These are phyloP conservation scores for Eucalyptus albens DNA, from an alignment of 345 rosid genomes.

Conservation along the genomic window DNA sequence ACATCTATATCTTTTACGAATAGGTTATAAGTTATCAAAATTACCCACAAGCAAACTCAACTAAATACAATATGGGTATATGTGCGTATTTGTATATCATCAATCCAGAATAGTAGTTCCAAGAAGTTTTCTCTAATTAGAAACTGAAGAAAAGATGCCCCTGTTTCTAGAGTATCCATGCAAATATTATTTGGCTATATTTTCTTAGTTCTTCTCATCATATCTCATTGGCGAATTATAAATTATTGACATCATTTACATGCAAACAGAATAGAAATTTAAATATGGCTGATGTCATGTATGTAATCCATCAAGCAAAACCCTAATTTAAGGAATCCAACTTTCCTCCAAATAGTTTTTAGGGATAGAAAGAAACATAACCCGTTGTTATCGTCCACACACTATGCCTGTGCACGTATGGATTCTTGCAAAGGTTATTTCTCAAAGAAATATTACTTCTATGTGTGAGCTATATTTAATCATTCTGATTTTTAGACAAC, in stretches of 20 bases:
- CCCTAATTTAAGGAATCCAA: background rate
- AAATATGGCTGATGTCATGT: background rate
- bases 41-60: background rate
- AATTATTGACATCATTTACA: background rate
- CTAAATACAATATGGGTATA: background rate
- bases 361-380: background rate
- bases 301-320: background rate
- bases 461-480: background rate
- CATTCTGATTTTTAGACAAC: background rate
- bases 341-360: background rate
- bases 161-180: background rate
- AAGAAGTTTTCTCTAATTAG: background rate
- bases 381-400: background rate
- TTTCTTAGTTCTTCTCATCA: background rate
- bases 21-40: background rate
- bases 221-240: background rate
- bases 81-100: background rate
- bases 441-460: background rate
- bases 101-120: background rate
- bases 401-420: background rate
- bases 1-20: background rate
- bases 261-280: background rate
- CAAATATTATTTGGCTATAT: background rate
- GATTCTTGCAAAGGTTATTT: background rate
- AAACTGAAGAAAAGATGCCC: background rate